Conservation (phyloP, 148 eudicot genomes). For the Fagopyrum tataricum region DNA sequence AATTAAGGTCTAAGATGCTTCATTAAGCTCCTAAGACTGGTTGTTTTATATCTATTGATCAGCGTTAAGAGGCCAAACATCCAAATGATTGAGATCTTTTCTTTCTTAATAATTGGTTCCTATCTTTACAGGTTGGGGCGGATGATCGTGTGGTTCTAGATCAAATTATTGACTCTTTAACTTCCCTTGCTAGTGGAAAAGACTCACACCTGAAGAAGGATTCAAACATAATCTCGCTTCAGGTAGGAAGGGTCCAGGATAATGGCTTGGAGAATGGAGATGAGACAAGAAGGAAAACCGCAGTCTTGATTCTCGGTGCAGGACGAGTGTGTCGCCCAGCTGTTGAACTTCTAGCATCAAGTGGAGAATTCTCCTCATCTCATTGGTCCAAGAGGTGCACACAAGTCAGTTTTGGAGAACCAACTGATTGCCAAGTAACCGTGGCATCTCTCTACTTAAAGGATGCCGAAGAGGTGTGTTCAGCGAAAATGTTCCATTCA, state of each 20-base stretch:
- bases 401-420: constrained; percentile 35
- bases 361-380: constrained; percentile 39
- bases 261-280: constrained; percentile 22
- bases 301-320: constrained; percentile 89
- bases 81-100: not conserved
- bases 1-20: not conserved
- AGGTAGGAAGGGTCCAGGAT: constrained; percentile 47
- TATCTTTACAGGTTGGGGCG: constrained; percentile 70
- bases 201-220: constrained; percentile 31
- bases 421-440: constrained; percentile 56
- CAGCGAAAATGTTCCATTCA: not conserved
- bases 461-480: constrained; percentile 84
- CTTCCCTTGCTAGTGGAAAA: constrained; percentile 53
- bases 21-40: not conserved
- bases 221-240: constrained; percentile 44
- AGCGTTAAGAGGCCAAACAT: not conserved
- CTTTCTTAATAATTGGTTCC: not conserved
- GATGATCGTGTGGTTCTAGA: constrained; percentile 59
- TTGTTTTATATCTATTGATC: not conserved
- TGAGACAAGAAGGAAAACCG: constrained; percentile 30
- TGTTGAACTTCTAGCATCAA: constrained; percentile 67
- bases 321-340: constrained; percentile 99
- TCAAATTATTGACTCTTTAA: constrained; percentile 74
- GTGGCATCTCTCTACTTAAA: constrained; percentile 85
- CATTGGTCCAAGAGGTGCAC: constrained; percentile 38